Evolutionary conservation across 169 alveolate genomes (phyloP), one percentile per base, ranked within the genome.

Genomic region (Toxoplasma gondii): DNA sequence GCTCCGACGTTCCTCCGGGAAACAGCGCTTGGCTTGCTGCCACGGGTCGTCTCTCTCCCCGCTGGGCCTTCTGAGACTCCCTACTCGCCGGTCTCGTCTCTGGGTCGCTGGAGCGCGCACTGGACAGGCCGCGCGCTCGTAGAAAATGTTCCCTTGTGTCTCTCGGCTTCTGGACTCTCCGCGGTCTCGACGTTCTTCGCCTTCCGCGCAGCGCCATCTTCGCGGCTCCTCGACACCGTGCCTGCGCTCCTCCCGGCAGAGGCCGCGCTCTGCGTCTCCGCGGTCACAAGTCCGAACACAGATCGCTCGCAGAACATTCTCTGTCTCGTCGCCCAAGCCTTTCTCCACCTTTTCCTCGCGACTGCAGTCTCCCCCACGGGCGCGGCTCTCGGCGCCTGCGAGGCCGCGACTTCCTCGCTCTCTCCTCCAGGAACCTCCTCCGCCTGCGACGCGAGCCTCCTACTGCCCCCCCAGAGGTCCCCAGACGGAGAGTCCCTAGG

Each of bases 91-190:
- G 34, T 39, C 90, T 24, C 67, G 53, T 29, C 90, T 38, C 41
- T 41, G 39, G 90, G 90, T 31, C 90, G 90, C 7, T 82, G 90
- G 90, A 82, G 90, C 90, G 41, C 44, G 38, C 90, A 82, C 64
- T 82, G 90, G 90, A 12, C 29, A 24, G 90, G 90, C 64, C 7
- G 34, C 2, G 67, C 90, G 64, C 64, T 82, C 31, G 39, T 29
- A 10, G 44, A 82, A 36, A 38, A 41, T 22, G 44, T 82, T 39
- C 90, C 67, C 5, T 5, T 36, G 24, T 41, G 67, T 31, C 44
- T 38, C 36, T 24, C 90, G 90, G 34, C 90, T 7, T 24, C 90
- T 34, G 64, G 90, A 38, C 34, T 39, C 69, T 64, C 90, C 69
- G 17, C 90, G 90, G 69, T 82, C 34, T 36, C 19, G n/a, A 38